Evolutionary conservation across 1,284 basidiomycete species (phyloP).

Genomic region (Apiotrichum gracile): DNA sequence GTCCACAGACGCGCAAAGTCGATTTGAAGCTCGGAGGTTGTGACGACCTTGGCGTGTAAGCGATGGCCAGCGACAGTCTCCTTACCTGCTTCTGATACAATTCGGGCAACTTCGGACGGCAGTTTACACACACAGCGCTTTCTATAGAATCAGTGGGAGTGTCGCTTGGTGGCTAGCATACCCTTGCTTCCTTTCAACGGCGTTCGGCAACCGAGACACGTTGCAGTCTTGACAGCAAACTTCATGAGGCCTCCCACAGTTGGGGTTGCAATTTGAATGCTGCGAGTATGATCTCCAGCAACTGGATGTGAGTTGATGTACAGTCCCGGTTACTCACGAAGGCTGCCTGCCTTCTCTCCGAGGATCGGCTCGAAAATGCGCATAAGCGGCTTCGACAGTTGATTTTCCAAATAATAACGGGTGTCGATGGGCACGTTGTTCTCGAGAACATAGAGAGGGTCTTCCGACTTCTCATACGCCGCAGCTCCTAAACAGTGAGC

Average conservation of each 20-base stretch:
- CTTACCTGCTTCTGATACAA: constrained; percentile 82
- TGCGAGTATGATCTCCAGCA: constrained; percentile 84
- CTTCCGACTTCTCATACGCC: constrained; percentile 97
- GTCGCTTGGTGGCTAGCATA: constrained; percentile 41
- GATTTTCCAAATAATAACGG: constrained; percentile 93
- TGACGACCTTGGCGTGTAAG: constrained; percentile 47
- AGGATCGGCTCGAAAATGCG: constrained; percentile 96
- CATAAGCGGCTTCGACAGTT: constrained; percentile 89
- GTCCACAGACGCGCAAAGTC: constrained; percentile 92
- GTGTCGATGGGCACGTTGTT: constrained; percentile 96
- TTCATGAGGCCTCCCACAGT: constrained; percentile 94
- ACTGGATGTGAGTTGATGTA: constrained; percentile 52
- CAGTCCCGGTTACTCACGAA: constrained; percentile 56
- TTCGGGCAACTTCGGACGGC: constrained; percentile 72
- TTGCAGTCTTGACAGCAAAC: constrained; percentile 88
- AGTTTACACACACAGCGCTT: constrained; percentile 89
- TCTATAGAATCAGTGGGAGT: constrained; percentile 50
- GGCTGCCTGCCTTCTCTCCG: constrained; percentile 75
- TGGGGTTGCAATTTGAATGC: constrained; percentile 89
- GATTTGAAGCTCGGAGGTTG: constrained; percentile 72
- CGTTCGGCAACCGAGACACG: constrained; percentile 89
- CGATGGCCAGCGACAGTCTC: neutral
- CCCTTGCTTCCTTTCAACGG: constrained; percentile 65
- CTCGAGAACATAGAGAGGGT: constrained; percentile 89
- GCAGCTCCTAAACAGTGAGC: constrained; percentile 63